Evolutionary conservation across 1,139 yeast genomes (phyloP).

Genomic region (Sugiyamaella pinicola): DNA sequence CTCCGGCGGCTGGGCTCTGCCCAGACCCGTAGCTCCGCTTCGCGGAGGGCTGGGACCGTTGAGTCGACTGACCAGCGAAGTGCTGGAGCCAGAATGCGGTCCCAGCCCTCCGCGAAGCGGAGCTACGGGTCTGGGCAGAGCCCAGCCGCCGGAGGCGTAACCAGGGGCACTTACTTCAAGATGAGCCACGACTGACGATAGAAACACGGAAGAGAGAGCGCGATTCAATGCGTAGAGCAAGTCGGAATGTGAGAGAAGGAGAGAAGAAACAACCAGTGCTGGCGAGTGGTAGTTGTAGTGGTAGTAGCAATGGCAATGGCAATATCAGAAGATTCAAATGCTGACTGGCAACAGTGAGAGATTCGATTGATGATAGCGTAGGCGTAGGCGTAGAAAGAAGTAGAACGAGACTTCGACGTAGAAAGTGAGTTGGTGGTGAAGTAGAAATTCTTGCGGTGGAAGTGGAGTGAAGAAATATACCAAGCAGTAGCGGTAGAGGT

Average conservation of each 20-base stretch:
- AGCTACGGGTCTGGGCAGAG: neutral
- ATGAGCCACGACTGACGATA: neutral
- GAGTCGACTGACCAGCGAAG: neutral
- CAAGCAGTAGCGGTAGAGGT: too few relatives aligned
- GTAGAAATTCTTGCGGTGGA: too few relatives aligned
- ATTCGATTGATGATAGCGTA: too few relatives aligned
- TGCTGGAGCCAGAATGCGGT: neutral
- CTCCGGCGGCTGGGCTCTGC: neutral
- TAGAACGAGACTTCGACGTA: too few relatives aligned
- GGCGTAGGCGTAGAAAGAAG: too few relatives aligned
- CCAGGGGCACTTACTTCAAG: neutral
- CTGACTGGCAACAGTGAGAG: too few relatives aligned
- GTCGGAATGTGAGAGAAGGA: too few relatives aligned
- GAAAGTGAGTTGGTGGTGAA: too few relatives aligned
- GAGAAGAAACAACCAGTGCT: neutral
- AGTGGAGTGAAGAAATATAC: too few relatives aligned
- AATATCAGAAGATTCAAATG: too few relatives aligned
- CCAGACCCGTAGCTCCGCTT: neutral
- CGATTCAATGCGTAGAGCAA: too few relatives aligned
- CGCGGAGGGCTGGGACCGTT: neutral
- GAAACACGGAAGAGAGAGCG: neutral
- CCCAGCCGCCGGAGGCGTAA: neutral
- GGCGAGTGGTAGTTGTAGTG: neutral
- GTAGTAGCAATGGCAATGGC: neutral
- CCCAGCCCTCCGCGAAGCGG: neutral